Conservation (phyloP, 805 yeast genomes). For the Sporopachydermia lactativora region DNA sequence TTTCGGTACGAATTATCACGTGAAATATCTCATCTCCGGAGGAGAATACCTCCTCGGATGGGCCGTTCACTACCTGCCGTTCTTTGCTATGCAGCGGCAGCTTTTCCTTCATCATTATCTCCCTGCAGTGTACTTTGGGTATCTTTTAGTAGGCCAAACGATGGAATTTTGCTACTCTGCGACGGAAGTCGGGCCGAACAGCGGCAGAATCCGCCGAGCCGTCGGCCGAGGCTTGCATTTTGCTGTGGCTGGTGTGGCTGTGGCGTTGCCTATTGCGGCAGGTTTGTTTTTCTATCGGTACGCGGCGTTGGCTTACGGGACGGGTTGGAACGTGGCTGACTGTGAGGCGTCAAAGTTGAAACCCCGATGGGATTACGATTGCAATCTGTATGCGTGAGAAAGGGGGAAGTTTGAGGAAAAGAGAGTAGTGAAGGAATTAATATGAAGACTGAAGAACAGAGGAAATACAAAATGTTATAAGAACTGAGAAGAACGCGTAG, state of each 20-base stretch:
- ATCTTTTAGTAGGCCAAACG: conserved; percentile 57
- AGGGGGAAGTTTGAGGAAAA: too few species aligned
- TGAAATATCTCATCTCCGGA: background rate
- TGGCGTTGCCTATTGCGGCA: conserved; percentile 33
- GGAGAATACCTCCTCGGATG: conserved; percentile 41
- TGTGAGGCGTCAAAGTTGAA: conserved; percentile 52
- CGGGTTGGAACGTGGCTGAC: conserved; percentile 57
- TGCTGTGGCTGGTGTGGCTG: conserved; percentile 32
- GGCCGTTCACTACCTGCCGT: conserved; percentile 44
- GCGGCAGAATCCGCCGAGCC: conserved; percentile 16
- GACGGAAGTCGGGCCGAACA: conserved; percentile 18
- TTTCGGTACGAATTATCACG: conserved; percentile 7
- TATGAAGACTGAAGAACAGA: too few species aligned
- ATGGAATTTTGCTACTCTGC: conserved; percentile 19
- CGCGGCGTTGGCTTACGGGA: conserved; percentile 66
- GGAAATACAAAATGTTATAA: too few species aligned
- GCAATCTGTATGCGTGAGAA: conserved; percentile 32
- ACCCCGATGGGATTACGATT: conserved; percentile 79
- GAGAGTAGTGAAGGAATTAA: too few species aligned
- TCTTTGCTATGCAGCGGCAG: conserved; percentile 78
- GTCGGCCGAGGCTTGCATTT: conserved; percentile 23
- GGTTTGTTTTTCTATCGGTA: conserved; percentile 42
- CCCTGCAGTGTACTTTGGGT: conserved; percentile 83
- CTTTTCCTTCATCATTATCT: conserved; percentile 86
- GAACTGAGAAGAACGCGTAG: too few species aligned